phyloP scores from a whole-genome alignment of 768 basidiomycete species.

The Dentipellis fragilis region DNA sequence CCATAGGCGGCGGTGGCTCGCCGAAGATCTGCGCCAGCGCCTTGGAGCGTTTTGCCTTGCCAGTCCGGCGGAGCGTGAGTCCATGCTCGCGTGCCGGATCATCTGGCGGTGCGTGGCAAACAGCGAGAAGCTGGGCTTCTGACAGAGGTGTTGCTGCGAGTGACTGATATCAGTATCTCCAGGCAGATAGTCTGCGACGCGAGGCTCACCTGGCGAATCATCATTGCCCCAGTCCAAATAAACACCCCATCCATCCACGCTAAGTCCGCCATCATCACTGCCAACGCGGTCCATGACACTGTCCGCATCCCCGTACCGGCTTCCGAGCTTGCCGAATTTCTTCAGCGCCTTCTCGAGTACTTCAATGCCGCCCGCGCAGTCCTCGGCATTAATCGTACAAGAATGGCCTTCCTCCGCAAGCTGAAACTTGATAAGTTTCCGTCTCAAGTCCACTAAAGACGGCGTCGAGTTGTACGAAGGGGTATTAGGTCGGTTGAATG shows the following conservation, averaged over 20 bases:
- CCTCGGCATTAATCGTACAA: constrained; percentile 70
- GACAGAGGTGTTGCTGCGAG: constrained; percentile 59
- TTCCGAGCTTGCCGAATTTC: constrained; percentile 70
- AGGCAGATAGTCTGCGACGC: no score
- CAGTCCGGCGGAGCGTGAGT: constrained; percentile 57
- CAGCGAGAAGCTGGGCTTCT: constrained; percentile 68
- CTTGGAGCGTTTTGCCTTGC: constrained; percentile 31
- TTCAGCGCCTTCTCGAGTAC: constrained; percentile 81
- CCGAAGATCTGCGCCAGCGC: constrained; percentile 37
- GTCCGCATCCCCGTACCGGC: constrained; percentile 32
- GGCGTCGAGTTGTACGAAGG: constrained; percentile 34
- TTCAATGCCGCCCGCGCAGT: constrained; percentile 75
- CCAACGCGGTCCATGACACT: constrained; percentile 44
- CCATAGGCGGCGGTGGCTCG: constrained; percentile 23
- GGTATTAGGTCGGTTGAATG: constrained; percentile 36
- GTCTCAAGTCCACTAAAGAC: constrained; percentile 68
- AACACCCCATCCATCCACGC: constrained; percentile 85
- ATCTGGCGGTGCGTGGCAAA: constrained; percentile 76
- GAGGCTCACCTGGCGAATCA: constrained; percentile 38
- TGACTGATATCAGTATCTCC: no score
- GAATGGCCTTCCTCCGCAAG: constrained; percentile 71
- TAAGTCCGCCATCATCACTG: constrained; percentile 64
- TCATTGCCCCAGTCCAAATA: constrained; percentile 54
- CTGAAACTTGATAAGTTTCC: constrained; percentile 82
- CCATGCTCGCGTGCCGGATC: constrained; percentile 75